Percentiles rank a stretch among this genome's conserved stretches.
phyloP scores from a whole-genome alignment of 805 yeast genomes.

The Candida ponderosae region DNA sequence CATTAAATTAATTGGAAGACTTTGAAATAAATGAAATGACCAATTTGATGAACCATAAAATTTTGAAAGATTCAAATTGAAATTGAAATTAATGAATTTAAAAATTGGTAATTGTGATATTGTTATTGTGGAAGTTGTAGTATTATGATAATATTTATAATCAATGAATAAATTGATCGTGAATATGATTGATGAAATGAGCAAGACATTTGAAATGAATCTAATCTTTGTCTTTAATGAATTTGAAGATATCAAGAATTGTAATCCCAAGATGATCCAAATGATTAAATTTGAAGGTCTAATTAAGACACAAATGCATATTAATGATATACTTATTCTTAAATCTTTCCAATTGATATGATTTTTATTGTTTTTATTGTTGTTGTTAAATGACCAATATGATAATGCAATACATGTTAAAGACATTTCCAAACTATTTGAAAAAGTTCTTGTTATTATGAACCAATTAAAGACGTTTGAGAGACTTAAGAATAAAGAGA shows the following conservation, averaged over 20 bases:
- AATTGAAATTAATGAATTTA: conserved; percentile 71
- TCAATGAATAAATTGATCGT: conserved; percentile 41
- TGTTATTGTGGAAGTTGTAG: no score
- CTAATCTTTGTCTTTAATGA: conserved; percentile 3
- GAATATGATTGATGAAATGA: conserved; percentile 22
- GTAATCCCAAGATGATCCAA: conserved; percentile 60
- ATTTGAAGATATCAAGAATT: conserved; percentile 6
- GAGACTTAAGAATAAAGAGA: conserved; percentile 43
- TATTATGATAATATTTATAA: conserved; percentile 45
- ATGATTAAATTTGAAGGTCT: conserved; percentile 80
- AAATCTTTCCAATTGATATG: conserved; percentile 15
- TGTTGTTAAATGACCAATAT: conserved; percentile 60
- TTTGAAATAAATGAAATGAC: conserved; percentile 81
- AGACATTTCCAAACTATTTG: conserved; percentile 74
- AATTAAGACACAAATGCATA: conserved; percentile 56
- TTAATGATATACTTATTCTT: conserved; percentile 37
- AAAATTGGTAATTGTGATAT: conserved; percentile 43
- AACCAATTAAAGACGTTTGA: conserved; percentile 77
- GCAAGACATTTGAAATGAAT: conserved; percentile 14
- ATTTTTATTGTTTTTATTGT: not conserved
- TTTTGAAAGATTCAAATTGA: conserved; percentile 60
- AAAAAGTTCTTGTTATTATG: conserved; percentile 72
- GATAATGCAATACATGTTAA: conserved; percentile 59
- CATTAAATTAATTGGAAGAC: conserved; percentile 67
- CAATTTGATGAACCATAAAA: conserved; percentile 84